Evolutionary conservation across 2,329 filamentous ascomycete genomes (phyloP).

Genomic region (Calonectria honghensis): DNA sequence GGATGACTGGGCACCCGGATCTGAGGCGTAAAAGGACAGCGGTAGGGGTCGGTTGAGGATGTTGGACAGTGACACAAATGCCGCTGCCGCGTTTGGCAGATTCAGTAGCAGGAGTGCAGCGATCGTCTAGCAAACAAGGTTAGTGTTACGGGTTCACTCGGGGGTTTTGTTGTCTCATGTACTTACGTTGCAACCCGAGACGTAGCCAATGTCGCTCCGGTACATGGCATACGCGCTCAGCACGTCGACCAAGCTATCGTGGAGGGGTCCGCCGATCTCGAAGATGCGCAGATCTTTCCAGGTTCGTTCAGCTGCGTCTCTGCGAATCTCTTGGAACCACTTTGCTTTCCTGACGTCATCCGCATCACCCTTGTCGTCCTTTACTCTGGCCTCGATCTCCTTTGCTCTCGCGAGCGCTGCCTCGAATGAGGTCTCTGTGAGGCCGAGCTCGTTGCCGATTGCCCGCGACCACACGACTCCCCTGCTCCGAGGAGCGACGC

Average conservation of each 20-base stretch:
- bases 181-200: slow-evolving; percentile 83
- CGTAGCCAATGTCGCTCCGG: slow-evolving; percentile 86
- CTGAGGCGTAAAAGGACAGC: slow-evolving; percentile 83
- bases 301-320: slow-evolving; percentile 78
- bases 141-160: slow-evolving; percentile 38
- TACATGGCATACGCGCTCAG: slow-evolving; percentile 89
- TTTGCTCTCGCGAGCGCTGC: slow-evolving; percentile 82
- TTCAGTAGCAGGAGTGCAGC: slow-evolving; percentile 85
- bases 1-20: slow-evolving; percentile 80
- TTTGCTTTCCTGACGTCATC: slow-evolving; percentile 74
- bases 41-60: slow-evolving; percentile 85
- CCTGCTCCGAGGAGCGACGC: slow-evolving; percentile 82
- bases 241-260: slow-evolving; percentile 81
- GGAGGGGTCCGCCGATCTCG: slow-evolving; percentile 78
- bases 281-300: slow-evolving; percentile 86
- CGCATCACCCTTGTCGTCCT: slow-evolving; percentile 68
- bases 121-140: slow-evolving; percentile 71
- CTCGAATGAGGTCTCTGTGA: slow-evolving; percentile 80
- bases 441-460: slow-evolving; percentile 83
- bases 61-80: slow-evolving; percentile 85
- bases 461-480: slow-evolving; percentile 82
- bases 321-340: slow-evolving; percentile 79
- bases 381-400: slow-evolving; percentile 75
- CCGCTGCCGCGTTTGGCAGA: slow-evolving; percentile 75
- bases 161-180: slow-evolving; percentile 16